Base-by-base conservation (phyloP, 2,329 filamentous ascomycete genomes). In the Geosmithia putterillii region DNA sequence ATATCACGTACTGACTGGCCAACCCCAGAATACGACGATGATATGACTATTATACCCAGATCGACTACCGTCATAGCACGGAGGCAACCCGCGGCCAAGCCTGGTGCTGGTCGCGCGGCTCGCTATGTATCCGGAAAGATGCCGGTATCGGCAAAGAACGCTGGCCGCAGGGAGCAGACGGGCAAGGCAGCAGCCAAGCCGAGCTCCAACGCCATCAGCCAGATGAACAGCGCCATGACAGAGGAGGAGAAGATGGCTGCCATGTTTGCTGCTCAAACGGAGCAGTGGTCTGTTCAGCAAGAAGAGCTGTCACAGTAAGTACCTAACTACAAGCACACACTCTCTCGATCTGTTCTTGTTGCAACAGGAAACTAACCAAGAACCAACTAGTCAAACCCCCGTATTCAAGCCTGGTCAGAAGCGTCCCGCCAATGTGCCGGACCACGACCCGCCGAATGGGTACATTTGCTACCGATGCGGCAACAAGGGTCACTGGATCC, bases 401-500 rank as follows among this genome's bases (percentile, higher is more conserved):
- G 72, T 81, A 4, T 64, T 73, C 56, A 76, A 79, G 52, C 64
- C 71, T 19, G 75, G 75, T 12, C 57, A 64, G 40, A 92, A 92
- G 56, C 73, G 79, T 7, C 73, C 77, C 4, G 71, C 75, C 45
- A 85, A 86, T 50, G 84, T 94, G 22, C 92, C 92, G 4, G 89
- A 94, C 53, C 89, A 95, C 57, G 87, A 92, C 39, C 89, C 92
- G 2, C 92, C 92, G 1, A 83, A 85, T 43, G 89, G 89, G 43
- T 98, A 98, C 62, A 83, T 95, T 48, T 98, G 92, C 66, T 95
- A 95, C 60, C 83, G 92, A 41, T 98, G 92, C 63, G 85, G 88
- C 48, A 84, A 95, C 62, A 95, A 95, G 66, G 92, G 89, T n/a
- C 92, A 98, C 62, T 98, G 90, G 90, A 98, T 98, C 49, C 90